Evolutionary conservation across 2,329 filamentous ascomycete species (phyloP).

Genomic region (Huntiella bhutanensis): DNA sequence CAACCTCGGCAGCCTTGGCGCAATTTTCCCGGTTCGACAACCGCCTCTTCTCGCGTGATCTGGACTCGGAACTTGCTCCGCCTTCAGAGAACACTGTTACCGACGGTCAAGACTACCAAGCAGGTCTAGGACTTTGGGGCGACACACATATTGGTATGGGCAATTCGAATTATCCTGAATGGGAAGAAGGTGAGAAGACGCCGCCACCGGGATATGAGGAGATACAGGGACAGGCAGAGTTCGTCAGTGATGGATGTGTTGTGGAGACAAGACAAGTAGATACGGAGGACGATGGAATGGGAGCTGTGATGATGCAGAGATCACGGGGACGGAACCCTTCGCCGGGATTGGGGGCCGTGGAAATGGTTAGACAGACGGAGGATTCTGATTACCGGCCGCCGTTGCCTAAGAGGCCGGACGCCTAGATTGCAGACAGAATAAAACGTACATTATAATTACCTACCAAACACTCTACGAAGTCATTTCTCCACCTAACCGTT

Average conservation of each 20-base stretch:
- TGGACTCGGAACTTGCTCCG: slow-evolving; percentile 18
- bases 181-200: not conserved
- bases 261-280: no score
- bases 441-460: no score
- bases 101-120: slow-evolving; percentile 12
- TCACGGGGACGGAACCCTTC: no score
- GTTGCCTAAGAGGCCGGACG: slow-evolving; percentile 7
- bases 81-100: not conserved
- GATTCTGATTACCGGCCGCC: slow-evolving; percentile 1
- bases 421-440: not conserved
- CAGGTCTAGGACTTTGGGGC: no score
- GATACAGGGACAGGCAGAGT: no score
- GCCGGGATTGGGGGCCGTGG: not conserved
- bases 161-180: no score
- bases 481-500: slow-evolving; percentile 39
- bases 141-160: no score
- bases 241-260: no score
- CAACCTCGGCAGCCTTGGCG: slow-evolving; percentile 23
- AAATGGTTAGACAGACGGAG: not conserved
- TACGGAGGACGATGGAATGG: no score
- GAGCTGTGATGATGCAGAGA: no score
- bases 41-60: slow-evolving; percentile 30
- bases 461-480: no score
- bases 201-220: not conserved
- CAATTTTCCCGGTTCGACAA: slow-evolving; percentile 34